phyloP scores from a whole-genome alignment of 805 yeast species.

The Saturnispora zaruensis region DNA sequence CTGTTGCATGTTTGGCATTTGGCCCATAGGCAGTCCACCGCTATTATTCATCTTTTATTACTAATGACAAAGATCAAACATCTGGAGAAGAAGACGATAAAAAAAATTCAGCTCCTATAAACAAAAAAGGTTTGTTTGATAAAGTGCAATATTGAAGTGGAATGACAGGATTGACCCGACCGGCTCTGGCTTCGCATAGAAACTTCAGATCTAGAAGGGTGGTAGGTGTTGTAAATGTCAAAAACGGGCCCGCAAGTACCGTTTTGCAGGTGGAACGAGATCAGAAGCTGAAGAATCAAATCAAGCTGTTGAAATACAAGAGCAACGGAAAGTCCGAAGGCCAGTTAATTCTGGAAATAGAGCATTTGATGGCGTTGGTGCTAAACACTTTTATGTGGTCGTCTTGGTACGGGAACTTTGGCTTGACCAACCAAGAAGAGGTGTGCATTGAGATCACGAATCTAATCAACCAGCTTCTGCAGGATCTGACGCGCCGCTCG shows the following conservation, averaged over 20 bases:
- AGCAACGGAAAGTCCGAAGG: constrained; percentile 4
- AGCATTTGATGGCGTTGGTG: constrained; percentile 38
- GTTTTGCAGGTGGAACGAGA: constrained; percentile 10
- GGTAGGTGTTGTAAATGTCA: not conserved
- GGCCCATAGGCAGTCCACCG: not conserved
- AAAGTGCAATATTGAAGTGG: not conserved
- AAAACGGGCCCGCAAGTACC: not conserved
- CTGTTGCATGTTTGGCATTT: not conserved
- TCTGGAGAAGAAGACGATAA: not conserved
- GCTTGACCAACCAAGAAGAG: constrained; percentile 29
- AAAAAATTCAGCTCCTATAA: not conserved
- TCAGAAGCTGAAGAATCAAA: constrained; percentile 11
- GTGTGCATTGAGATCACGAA: constrained; percentile 34
- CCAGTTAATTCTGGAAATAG: constrained; percentile 36
- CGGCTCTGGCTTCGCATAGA: not conserved
- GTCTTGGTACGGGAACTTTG: constrained; percentile 34
- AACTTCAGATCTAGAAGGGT: not conserved
- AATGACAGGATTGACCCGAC: not conserved
- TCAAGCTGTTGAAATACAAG: not conserved
- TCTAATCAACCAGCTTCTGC: constrained; percentile 32
- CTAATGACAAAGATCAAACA: not conserved
- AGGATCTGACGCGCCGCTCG: constrained; percentile 31
- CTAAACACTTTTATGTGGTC: constrained; percentile 38
- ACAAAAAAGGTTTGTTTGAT: not conserved
- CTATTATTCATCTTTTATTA: not conserved